Evolutionary conservation across 176 grass and related monocot genomes (phyloP).

Genomic region (Urochloa ruziziensis): DNA sequence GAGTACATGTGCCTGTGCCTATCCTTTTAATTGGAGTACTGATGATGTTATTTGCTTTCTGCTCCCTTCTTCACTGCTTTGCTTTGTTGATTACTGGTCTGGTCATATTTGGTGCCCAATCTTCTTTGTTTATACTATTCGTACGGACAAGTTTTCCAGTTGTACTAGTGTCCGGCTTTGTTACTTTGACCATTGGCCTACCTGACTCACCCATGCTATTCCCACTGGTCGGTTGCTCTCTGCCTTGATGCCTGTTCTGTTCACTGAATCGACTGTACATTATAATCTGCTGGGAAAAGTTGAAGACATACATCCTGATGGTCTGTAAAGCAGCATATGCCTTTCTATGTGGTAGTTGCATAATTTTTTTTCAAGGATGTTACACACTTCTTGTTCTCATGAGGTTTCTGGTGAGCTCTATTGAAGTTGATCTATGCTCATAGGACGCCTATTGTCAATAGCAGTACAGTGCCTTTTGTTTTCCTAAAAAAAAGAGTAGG

Average conservation of each 20-base stretch:
- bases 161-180: neutral
- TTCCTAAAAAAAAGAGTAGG: too few species aligned
- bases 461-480: neutral
- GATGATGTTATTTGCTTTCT: conserved; percentile 20
- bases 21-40: conserved; percentile 21
- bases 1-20: conserved; percentile 13
- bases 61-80: conserved; percentile 9
- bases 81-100: neutral
- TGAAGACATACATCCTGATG: neutral
- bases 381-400: too few species aligned
- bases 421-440: too few species aligned
- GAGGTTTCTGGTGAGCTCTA: too few species aligned
- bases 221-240: neutral
- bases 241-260: neutral
- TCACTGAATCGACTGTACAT: neutral
- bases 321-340: neutral
- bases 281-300: neutral
- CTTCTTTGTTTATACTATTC: neutral
- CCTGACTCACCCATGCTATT: neutral
- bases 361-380: too few species aligned
- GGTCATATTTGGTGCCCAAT: conserved; percentile 5
- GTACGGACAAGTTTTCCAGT: neutral
- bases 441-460: neutral
- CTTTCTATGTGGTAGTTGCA: neutral
- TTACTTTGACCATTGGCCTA: neutral